Conservation (phyloP, 2,329 filamentous ascomycete species). For the Mariannaea sp. region DNA sequence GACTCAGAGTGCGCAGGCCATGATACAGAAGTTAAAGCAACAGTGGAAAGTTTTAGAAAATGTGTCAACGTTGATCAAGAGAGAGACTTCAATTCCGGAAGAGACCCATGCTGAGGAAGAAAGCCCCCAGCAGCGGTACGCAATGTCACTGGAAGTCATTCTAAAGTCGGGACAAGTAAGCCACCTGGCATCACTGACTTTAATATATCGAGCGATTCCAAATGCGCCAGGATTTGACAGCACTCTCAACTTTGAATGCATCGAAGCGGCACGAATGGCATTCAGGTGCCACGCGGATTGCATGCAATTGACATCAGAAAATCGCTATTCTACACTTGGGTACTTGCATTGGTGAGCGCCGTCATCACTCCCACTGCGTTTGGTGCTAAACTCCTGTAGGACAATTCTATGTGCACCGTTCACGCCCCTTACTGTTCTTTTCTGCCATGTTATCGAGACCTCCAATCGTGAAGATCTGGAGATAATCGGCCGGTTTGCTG, state of each 20-base stretch:
- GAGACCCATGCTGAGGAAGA: not conserved
- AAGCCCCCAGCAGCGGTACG: not conserved
- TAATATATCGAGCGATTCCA: constrained; percentile 13
- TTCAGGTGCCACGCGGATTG: constrained; percentile 6
- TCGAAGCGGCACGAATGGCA: constrained; percentile 12
- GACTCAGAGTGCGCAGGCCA: not conserved
- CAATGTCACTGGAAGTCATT: constrained; percentile 8
- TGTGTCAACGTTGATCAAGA: not conserved
- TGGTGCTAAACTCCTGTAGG: not conserved
- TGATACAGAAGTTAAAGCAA: constrained; percentile 2
- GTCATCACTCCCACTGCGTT: not conserved
- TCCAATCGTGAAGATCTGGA: constrained; percentile 3
- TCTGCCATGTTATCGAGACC: constrained; percentile 15
- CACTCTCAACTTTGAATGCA: constrained; percentile 8
- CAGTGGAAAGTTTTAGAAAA: constrained; percentile 8
- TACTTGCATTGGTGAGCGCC: constrained; percentile 6
- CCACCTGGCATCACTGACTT: constrained; percentile 2
- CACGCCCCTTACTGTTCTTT: constrained; percentile 7
- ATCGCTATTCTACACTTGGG: not conserved
- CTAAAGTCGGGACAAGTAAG: constrained; percentile 9
- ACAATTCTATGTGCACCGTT: constrained; percentile 7
- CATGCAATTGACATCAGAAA: constrained; percentile 4
- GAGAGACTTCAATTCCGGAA: not conserved
- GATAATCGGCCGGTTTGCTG: not conserved
- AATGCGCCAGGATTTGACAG: constrained; percentile 1